These are phyloP conservation scores for Diaporthe amygdali DNA, from an alignment of 2,329 filamentous ascomycete species.

Conservation along the genomic window DNA sequence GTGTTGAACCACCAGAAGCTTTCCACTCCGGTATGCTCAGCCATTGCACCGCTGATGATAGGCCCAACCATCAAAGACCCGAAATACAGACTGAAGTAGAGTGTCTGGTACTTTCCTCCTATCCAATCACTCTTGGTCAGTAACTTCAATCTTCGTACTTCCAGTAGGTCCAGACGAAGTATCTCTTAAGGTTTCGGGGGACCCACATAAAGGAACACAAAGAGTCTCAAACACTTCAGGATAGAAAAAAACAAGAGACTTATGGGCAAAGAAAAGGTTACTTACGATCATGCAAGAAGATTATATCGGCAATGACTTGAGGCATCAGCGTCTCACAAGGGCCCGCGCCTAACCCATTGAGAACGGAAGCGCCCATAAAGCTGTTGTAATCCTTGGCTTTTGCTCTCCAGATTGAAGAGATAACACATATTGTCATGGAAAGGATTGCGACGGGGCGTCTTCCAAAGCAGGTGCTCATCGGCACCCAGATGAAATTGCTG, in stretches of 20 bases:
- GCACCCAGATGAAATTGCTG: constrained; percentile 60
- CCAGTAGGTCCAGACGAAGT: too few species aligned
- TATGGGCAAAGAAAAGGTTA: background rate
- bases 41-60: constrained; percentile 59
- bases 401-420: constrained; percentile 57
- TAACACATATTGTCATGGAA: constrained; percentile 47
- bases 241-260: background rate
- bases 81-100: constrained; percentile 68
- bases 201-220: too few species aligned
- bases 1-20: constrained; percentile 73
- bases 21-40: constrained; percentile 61
- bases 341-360: constrained; percentile 68
- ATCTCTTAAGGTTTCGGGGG: too few species aligned
- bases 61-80: constrained; percentile 60
- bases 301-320: constrained; percentile 67
- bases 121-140: background rate
- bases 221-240: too few species aligned
- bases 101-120: constrained; percentile 53
- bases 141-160: too few species aligned
- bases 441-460: constrained; percentile 53
- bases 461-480: constrained; percentile 51
- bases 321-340: constrained; percentile 68
- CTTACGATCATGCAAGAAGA: constrained; percentile 65
- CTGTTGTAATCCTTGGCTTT: constrained; percentile 60
- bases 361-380: constrained; percentile 67